These are phyloP conservation scores for Aureobasidium sp. DNA, from an alignment of 2,329 filamentous ascomycete genomes.

Conservation along the genomic window DNA sequence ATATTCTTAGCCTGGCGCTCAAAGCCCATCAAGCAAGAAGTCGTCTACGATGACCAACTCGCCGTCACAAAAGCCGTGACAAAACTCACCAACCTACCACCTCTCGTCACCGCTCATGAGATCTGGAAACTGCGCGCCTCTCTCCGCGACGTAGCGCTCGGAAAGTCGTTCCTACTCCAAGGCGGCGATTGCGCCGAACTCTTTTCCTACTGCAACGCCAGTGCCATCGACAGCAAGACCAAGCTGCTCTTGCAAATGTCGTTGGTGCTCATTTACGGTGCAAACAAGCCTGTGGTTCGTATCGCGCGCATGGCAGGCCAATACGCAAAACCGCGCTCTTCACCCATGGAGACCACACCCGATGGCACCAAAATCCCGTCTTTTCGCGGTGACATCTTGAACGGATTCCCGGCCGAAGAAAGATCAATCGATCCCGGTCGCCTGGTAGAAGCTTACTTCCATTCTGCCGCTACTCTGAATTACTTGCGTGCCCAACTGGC, in stretches of 20 bases:
- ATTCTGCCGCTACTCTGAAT: constrained; percentile 90
- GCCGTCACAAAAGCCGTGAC: constrained; percentile 54
- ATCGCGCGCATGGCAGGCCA: constrained; percentile 96
- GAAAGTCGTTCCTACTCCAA: constrained; percentile 89
- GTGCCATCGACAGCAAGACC: constrained; percentile 89
- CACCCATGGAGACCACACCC: constrained; percentile 67
- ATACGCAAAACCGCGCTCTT: constrained; percentile 92
- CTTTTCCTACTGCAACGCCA: constrained; percentile 90
- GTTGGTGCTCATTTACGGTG: constrained; percentile 85
- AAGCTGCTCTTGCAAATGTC: constrained; percentile 97
- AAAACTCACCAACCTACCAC: constrained; percentile 64
- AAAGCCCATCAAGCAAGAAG: constrained; percentile 72
- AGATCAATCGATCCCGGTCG: constrained; percentile 74
- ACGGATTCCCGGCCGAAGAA: constrained; percentile 72
- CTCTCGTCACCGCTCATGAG: constrained; percentile 71
- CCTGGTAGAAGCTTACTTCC: constrained; percentile 86
- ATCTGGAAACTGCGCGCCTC: constrained; percentile 72
- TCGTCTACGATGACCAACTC: constrained; percentile 58
- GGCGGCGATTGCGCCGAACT: constrained; percentile 96
- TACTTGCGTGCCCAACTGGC: constrained; percentile 78
- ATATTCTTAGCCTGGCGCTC: constrained; percentile 59
- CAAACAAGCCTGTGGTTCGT: constrained; percentile 74
- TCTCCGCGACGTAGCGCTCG: constrained; percentile 77
- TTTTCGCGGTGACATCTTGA: constrained; percentile 93
- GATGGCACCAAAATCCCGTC: constrained; percentile 76